Percentiles rank a stretch among this genome's conserved stretches.
These are phyloP conservation scores for Trifolium pratense DNA, from an alignment of 306 rosid species.

Conservation along the genomic window DNA sequence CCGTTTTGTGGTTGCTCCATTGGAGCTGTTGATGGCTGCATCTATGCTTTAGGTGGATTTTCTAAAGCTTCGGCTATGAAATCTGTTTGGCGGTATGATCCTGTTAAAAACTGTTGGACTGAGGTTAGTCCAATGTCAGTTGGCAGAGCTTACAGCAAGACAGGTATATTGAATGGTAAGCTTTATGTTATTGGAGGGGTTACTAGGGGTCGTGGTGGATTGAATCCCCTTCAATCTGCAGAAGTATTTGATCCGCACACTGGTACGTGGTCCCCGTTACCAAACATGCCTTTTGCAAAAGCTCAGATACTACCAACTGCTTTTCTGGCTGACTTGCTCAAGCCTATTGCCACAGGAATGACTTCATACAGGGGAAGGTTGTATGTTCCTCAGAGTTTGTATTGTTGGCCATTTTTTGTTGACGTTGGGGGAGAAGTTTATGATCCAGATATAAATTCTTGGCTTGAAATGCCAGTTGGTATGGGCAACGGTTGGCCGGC, in stretches of 20 bases:
- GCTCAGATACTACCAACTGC: slow-evolving; percentile 52
- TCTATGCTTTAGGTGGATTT: slow-evolving; percentile 57
- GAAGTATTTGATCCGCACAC: slow-evolving; percentile 52
- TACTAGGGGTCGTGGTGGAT: slow-evolving; percentile 51
- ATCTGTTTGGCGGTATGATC: slow-evolving; percentile 56
- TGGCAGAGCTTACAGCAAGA: slow-evolving; percentile 57
- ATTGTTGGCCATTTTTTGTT: slow-evolving; percentile 54
- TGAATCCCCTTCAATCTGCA: slow-evolving; percentile 55
- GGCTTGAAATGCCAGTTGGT: slow-evolving; percentile 56
- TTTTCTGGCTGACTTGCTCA: slow-evolving; percentile 53
- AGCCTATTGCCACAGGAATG: slow-evolving; percentile 60
- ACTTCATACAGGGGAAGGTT: slow-evolving; percentile 55
- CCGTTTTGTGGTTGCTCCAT: slow-evolving; percentile 53
- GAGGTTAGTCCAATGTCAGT: slow-evolving; percentile 51
- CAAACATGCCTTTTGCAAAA: slow-evolving; percentile 54
- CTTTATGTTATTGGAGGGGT: slow-evolving; percentile 58
- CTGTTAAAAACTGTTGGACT: slow-evolving; percentile 48
- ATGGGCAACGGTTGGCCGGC: slow-evolving; percentile 62
- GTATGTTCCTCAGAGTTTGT: slow-evolving; percentile 58
- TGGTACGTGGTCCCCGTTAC: slow-evolving; percentile 51
- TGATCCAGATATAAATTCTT: slow-evolving; percentile 50
- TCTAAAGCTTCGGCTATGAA: slow-evolving; percentile 54
- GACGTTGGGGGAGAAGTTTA: slow-evolving; percentile 60
- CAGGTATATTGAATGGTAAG: slow-evolving; percentile 50
- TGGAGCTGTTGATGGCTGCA: slow-evolving; percentile 52